Evolutionary conservation across 495 filamentous ascomycete species (phyloP), one percentile per base, ranked within the genome.

Genomic region (Tuber brumale): DNA sequence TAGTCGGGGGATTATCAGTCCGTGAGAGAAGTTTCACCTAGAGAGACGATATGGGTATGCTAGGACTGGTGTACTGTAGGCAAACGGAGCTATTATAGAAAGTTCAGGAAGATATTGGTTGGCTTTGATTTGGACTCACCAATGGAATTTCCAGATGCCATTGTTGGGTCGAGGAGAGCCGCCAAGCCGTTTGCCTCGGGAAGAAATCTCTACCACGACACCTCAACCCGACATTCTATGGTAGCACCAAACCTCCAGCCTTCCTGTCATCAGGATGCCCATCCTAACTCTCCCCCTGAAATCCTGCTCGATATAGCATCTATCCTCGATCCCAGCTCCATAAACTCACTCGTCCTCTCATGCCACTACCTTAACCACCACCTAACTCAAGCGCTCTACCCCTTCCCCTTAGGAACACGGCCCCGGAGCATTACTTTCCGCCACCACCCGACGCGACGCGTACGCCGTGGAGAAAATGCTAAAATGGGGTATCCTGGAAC

Each of bases 301-400:
- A 61, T 61, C 23, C 51, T 61, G 1, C 51, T 61, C 23, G 51
- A 27, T 23, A 61, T 61, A 61, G n/a, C n/a, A n/a, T 27, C 51
- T 61, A 14, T 3, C n/a, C n/a, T 27, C n/a, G 10, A 14, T 61
- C 0, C 9, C 8, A 61, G 12, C 9, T 61, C 51, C 23, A 27
- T 61, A 61, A 27, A 61, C 51, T 61, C 51, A 27, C 51, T 61
- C 8, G 51, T 61, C 51, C 51, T 61, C 51, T 61, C 51, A 61
- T 61, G 51, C 10, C 51, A 4, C 9, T 27, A 61, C 51, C 23
- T 61, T 14, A 61, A 61, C n/a, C 51, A 61, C 51, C 8, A n/a
- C 51, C n/a, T 61, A 27, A 61, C 51, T 14, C 23, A 27, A 27
- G 23, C 51, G 1, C 51, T 61, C 23, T 61, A 61, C n/a, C 12